Percentiles rank a stretch among this genome's conserved stretches.
These are phyloP conservation scores for Vanderwaltozyma polyspora DNA, from an alignment of 805 yeast genomes.

Conservation along the genomic window DNA sequence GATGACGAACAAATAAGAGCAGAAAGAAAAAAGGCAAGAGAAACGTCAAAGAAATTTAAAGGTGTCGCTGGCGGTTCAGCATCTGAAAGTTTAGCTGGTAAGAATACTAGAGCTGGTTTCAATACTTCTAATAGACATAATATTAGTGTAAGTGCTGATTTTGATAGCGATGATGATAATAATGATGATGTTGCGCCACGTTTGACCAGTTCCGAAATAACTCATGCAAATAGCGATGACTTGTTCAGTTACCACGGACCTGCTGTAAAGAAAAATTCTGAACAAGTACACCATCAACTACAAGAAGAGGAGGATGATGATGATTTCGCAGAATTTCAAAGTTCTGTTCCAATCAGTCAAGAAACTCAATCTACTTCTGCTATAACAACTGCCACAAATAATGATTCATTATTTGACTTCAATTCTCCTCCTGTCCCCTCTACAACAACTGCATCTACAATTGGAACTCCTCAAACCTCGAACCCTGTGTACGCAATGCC, in stretches of 20 bases:
- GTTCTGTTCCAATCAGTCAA: constrained; percentile 39
- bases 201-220: constrained; percentile 41
- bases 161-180: constrained; percentile 37
- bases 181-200: constrained; percentile 56
- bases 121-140: constrained; percentile 16
- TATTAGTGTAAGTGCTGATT: constrained; percentile 29
- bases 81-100: constrained; percentile 18
- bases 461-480: constrained; percentile 8
- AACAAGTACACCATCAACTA: constrained; percentile 1
- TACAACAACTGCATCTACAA: constrained; percentile 17
- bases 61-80: constrained; percentile 60
- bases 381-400: too few relatives aligned
- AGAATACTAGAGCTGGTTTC: constrained; percentile 23
- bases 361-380: constrained; percentile 7
- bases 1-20: constrained; percentile 68
- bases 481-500: constrained; percentile 1
- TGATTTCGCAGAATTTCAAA: constrained; percentile 74
- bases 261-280: constrained; percentile 17
- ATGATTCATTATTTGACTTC: too few relatives aligned
- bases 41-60: constrained; percentile 69
- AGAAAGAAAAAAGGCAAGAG: constrained; percentile 86
- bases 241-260: constrained; percentile 1
- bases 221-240: constrained; percentile 27
- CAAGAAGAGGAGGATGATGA: constrained; percentile 46
- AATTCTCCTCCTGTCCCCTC: too few relatives aligned